Conservation (phyloP, 2,329 filamentous ascomycete genomes). For the Penicillium sp. region DNA sequence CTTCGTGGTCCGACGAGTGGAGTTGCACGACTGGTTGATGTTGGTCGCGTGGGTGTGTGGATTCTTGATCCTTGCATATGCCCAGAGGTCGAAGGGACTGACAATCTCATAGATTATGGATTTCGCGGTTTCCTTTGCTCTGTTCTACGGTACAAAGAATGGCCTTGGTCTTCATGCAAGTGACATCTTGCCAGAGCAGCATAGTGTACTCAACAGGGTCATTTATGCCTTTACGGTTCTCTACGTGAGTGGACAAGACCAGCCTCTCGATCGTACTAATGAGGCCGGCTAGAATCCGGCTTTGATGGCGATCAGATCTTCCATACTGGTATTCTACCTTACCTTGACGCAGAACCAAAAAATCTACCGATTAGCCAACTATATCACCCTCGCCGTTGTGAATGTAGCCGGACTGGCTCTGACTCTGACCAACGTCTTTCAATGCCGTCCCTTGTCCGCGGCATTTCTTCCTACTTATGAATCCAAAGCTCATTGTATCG, state of each 20-base stretch:
- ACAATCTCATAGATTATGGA: constrained; percentile 34
- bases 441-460: constrained; percentile 69
- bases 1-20: constrained; percentile 64
- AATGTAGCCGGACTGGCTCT: constrained; percentile 72
- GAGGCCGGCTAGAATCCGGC: constrained; percentile 68
- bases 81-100: constrained; percentile 5
- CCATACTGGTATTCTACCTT: constrained; percentile 87
- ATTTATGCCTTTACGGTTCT: constrained; percentile 58
- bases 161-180: constrained; percentile 42
- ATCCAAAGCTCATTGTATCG: constrained; percentile 53
- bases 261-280: too few relatives aligned
- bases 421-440: constrained; percentile 80
- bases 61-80: constrained; percentile 10
- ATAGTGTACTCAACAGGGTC: constrained; percentile 40
- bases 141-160: constrained; percentile 41
- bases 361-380: constrained; percentile 75
- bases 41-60: constrained; percentile 63
- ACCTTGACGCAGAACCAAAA: constrained; percentile 72
- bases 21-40: constrained; percentile 76
- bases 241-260: constrained; percentile 43
- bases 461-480: constrained; percentile 52
- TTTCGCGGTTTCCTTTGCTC: constrained; percentile 44
- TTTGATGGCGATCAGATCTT: constrained; percentile 85
- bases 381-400: constrained; percentile 68
- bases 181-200: constrained; percentile 30